Conservation (phyloP, 768 basidiomycete genomes). For the Mycena capillaripes region DNA sequence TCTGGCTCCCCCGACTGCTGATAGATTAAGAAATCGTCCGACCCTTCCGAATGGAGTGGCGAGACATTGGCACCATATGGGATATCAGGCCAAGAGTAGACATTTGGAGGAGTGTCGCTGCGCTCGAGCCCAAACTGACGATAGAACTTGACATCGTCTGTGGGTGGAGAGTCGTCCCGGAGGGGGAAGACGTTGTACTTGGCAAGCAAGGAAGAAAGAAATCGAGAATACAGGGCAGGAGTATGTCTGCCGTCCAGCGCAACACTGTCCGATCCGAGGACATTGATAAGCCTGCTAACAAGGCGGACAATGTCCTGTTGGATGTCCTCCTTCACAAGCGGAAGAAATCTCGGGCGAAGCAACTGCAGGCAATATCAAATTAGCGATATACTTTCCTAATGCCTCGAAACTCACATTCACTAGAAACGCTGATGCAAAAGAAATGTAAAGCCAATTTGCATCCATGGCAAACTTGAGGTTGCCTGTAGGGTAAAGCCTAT, state of each 20-base stretch:
- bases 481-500: slow-evolving; percentile 66
- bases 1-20: slow-evolving; percentile 32
- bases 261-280: slow-evolving; percentile 63
- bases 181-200: slow-evolving; percentile 46
- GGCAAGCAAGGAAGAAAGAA: slow-evolving; percentile 62
- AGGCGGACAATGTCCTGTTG: slow-evolving; percentile 58
- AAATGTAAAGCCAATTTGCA: slow-evolving; percentile 63
- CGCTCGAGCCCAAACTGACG: slow-evolving; percentile 42
- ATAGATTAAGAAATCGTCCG: slow-evolving; percentile 25
- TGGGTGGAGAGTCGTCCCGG: slow-evolving; percentile 26
- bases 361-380: slow-evolving; percentile 50
- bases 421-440: slow-evolving; percentile 73
- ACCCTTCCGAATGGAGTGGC: slow-evolving; percentile 19
- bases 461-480: slow-evolving; percentile 70
- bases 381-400: background rate
- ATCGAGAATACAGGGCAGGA: slow-evolving; percentile 70
- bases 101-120: slow-evolving; percentile 45
- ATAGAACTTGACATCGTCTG: slow-evolving; percentile 36
- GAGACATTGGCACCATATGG: slow-evolving; percentile 24
- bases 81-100: slow-evolving; percentile 62
- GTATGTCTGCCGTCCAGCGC: slow-evolving; percentile 70
- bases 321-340: slow-evolving; percentile 55
- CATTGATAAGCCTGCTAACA: slow-evolving; percentile 59
- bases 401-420: slow-evolving; percentile 61
- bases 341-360: slow-evolving; percentile 63